Percentiles rank a stretch among this genome's conserved stretches.
Evolutionary conservation across 331 rosid genomes (phyloP).

Genomic region (Stylosanthes scabra): DNA sequence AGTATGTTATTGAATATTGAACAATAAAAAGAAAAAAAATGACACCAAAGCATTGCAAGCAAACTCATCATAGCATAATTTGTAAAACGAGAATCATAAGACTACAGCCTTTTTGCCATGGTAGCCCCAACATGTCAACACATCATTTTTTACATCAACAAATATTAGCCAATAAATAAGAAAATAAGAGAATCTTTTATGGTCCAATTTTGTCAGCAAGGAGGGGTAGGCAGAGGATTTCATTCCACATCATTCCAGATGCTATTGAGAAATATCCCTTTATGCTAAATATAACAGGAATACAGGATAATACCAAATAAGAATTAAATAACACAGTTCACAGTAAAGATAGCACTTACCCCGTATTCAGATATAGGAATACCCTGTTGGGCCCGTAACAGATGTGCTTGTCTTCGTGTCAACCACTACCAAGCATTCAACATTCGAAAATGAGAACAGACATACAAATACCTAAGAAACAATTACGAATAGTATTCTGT

Average conservation of each 20-base stretch:
- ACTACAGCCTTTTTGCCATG: background rate
- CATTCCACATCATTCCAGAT: conserved; percentile 14
- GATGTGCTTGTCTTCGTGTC: conserved; percentile 81
- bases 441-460: conserved; percentile 37
- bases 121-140: conserved; percentile 7
- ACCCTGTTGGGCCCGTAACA: conserved; percentile 78
- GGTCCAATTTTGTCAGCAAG: background rate
- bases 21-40: background rate
- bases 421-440: conserved; percentile 64
- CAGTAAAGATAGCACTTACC: conserved; percentile 46
- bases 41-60: background rate
- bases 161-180: background rate
- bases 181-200: conserved; percentile 1
- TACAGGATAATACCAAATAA: background rate
- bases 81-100: background rate
- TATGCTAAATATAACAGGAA: conserved; percentile 2
- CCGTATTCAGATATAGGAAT: conserved; percentile 81
- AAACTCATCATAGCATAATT: conserved; percentile 11
- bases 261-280: conserved; percentile 4
- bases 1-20: background rate
- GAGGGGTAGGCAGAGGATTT: background rate
- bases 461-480: conserved; percentile 2
- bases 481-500: background rate
- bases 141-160: conserved; percentile 18
- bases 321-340: conserved; percentile 8